These are phyloP conservation scores for Volutella citrinella DNA, from an alignment of 2,329 filamentous ascomycete genomes.

Conservation along the genomic window DNA sequence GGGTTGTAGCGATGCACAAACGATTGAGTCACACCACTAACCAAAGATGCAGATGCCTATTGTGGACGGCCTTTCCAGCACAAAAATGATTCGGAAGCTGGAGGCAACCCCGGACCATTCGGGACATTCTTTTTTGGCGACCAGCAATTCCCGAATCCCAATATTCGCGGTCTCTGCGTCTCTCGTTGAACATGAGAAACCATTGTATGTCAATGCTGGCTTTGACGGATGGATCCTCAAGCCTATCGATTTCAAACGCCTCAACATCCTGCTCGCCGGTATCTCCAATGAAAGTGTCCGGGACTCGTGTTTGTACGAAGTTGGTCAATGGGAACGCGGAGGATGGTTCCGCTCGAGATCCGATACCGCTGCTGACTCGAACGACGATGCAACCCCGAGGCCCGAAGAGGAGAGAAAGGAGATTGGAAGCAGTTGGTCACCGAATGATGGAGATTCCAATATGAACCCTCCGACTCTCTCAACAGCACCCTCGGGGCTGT, in stretches of 20 bases:
- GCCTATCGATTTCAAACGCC: slow-evolving; percentile 75
- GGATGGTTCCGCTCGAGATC: slow-evolving; percentile 65
- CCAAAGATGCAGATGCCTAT: slow-evolving; percentile 74
- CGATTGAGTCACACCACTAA: slow-evolving; percentile 2
- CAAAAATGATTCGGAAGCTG: slow-evolving; percentile 76
- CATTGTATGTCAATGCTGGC: slow-evolving; percentile 70
- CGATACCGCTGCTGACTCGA: slow-evolving; percentile 7
- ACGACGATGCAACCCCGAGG: slow-evolving; percentile 26
- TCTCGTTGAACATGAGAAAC: slow-evolving; percentile 65
- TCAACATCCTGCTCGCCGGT: slow-evolving; percentile 66
- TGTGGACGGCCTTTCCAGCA: slow-evolving; percentile 77
- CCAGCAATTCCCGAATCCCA: slow-evolving; percentile 64
- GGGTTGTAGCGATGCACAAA: slow-evolving; percentile 26
- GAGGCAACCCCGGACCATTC: slow-evolving; percentile 53
- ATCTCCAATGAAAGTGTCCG: slow-evolving; percentile 61
- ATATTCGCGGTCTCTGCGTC: slow-evolving; percentile 88
- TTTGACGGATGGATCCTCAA: slow-evolving; percentile 93
- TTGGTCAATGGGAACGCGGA: slow-evolving; percentile 78
- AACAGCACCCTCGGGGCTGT: too few relatives aligned
- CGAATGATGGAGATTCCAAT: too few relatives aligned
- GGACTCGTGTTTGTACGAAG: slow-evolving; percentile 61
- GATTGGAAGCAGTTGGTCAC: slow-evolving; percentile 7
- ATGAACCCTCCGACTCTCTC: too few relatives aligned
- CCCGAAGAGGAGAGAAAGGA: slow-evolving; percentile 20
- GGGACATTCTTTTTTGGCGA: slow-evolving; percentile 56